Evolutionary conservation across 164 flowering plant species (phyloP), one percentile per base, ranked within the genome.

Genomic region (Berberis thunbergii): DNA sequence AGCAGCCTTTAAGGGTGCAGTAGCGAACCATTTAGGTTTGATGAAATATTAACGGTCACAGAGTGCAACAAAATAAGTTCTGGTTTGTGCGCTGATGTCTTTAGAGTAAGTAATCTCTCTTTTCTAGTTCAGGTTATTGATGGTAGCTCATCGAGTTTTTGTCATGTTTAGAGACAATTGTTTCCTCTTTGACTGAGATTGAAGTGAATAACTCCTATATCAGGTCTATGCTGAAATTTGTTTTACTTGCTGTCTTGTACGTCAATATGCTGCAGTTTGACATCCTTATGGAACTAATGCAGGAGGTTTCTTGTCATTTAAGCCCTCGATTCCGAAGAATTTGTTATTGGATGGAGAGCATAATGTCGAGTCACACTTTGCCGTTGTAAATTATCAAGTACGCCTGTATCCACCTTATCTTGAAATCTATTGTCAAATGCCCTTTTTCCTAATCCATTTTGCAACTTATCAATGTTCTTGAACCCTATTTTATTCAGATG

Each of bases 301-400:
- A 94, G 99, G 97, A 67, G 99, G 97, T 63, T 89, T 89, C 73
- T 75, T 94, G 74, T 77, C 99, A 70, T 94, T 91, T 73, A 94
- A 84, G 72, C 90, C 91, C 67, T 79, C 86, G 6, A 84, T 94
- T 53, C 97, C 99, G 4, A 94, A 87, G 83, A 84, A 76, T 69
- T 79, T 87, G 75, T 72, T 94, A 71, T 77, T 94, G 38, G 96
- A 85, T 67, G 99, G 97, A 69, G 79, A 79, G 64, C 96, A 91
- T 74, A 81, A 68, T 54, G 3, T 94, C 62, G 86, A 83, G 49
- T 73, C 99, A 71, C 99, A 94, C 77, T 94, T 94, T 72, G 41
- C 89, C 72, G 90, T 91, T 38, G 61, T 94, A 57, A 89, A 94
- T 75, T 81, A 84, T 70, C 96, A 94, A 76, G 97, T 94, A 84